A percentile compares a stretch with the other conserved stretches of the same genome.
phyloP scores from a whole-genome alignment of 75 land plant species.

The Picea sitchensis region DNA sequence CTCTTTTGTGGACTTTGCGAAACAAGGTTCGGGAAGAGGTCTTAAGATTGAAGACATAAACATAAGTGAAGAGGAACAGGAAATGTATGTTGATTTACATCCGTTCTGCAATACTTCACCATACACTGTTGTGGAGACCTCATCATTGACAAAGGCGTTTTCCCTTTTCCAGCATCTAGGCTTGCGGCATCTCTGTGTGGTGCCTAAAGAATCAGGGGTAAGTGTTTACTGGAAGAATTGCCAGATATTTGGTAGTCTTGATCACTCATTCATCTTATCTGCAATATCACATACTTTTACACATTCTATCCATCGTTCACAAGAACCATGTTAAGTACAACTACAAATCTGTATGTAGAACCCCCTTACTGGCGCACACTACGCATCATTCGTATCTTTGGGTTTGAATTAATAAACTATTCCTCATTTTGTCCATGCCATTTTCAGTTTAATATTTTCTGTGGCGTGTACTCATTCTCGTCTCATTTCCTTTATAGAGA shows the following conservation, averaged over 20 bases:
- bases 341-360: not conserved
- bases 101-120: no score
- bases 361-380: not conserved
- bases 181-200: conserved; percentile 73
- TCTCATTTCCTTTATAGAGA: conserved; percentile 43
- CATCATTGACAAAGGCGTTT: conserved; percentile 82
- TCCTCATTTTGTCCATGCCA: not conserved
- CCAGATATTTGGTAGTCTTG: not conserved
- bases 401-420: not conserved
- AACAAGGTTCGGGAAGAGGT: conserved; percentile 59
- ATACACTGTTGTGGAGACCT: conserved; percentile 82
- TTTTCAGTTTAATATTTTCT: not conserved
- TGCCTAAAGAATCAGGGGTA: conserved; percentile 79
- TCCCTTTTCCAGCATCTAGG: conserved; percentile 76
- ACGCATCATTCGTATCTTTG: not conserved
- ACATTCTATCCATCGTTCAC: not conserved
- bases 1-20: conserved; percentile 55
- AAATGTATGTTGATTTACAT: no score
- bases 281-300: not conserved
- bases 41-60: conserved; percentile 48
- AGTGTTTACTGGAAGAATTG: conserved; percentile 9
- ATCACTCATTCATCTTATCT: not conserved
- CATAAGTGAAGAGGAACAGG: no score
- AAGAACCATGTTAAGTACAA: not conserved
- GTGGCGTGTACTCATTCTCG: not conserved